A percentile compares a stretch with the other conserved stretches of the same genome.
phyloP scores from a whole-genome alignment of 179 eudicot species.

The Actinidia arguta region DNA sequence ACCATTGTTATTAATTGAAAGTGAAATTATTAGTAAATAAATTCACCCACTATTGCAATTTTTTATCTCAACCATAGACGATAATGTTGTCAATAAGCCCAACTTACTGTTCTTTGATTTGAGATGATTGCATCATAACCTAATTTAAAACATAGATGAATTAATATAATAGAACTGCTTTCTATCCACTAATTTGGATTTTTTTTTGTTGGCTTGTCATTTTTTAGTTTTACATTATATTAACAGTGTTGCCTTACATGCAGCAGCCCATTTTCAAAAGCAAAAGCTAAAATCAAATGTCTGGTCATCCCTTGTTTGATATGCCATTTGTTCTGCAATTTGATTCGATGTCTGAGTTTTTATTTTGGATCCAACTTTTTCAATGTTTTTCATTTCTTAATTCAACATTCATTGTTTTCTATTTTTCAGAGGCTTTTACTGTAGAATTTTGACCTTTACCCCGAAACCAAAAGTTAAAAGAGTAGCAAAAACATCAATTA shows the following conservation, averaged over 20 bases:
- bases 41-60: background rate
- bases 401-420: too few species aligned
- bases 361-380: too few species aligned
- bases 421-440: too few species aligned
- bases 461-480: too few species aligned
- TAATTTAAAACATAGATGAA: background rate
- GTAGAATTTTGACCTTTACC: too few species aligned
- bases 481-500: too few species aligned
- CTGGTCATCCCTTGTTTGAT: background rate
- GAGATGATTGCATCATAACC: background rate
- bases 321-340: too few species aligned
- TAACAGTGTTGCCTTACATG: background rate
- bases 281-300: background rate
- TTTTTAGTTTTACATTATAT: background rate
- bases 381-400: too few species aligned
- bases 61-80: background rate
- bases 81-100: conserved; percentile 9
- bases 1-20: background rate
- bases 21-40: background rate
- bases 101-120: background rate
- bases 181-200: background rate
- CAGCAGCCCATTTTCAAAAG: background rate
- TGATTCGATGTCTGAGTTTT: too few species aligned
- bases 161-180: background rate
- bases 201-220: background rate